phyloP scores from a whole-genome alignment of 768 basidiomycete genomes.

The Tulasnella sp. region DNA sequence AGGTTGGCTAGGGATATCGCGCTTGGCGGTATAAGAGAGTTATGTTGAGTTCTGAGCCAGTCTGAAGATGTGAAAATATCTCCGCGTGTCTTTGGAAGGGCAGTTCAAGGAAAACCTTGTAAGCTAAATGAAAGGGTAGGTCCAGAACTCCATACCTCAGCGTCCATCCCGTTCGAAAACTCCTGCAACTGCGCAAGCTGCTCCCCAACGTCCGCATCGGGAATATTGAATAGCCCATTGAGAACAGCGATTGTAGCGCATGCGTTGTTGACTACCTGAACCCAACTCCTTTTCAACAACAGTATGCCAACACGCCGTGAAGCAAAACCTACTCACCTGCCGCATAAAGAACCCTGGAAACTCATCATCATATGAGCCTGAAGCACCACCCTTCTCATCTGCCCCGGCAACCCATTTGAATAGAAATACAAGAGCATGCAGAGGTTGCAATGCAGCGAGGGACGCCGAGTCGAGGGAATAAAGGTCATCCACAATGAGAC shows the following conservation, averaged over 20 bases:
- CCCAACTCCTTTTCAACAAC: neutral
- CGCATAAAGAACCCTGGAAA: conserved; percentile 90
- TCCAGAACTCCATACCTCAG: conserved; percentile 38
- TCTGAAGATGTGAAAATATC: conserved; percentile 73
- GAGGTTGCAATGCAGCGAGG: conserved; percentile 63
- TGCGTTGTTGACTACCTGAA: conserved; percentile 83
- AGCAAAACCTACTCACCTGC: conserved; percentile 34
- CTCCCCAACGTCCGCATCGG: conserved; percentile 50
- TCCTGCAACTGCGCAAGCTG: conserved; percentile 64
- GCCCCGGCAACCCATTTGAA: conserved; percentile 79
- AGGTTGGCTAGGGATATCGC: conserved; percentile 83
- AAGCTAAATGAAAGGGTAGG: neutral
- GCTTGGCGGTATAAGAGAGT: conserved; percentile 83
- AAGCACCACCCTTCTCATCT: conserved; percentile 26
- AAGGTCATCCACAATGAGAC: conserved; percentile 78
- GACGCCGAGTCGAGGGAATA: conserved; percentile 75
- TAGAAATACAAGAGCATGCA: conserved; percentile 87
- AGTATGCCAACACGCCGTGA: neutral
- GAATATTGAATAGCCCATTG: conserved; percentile 81
- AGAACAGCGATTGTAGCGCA: conserved; percentile 94
- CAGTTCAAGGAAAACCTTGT: too few species aligned
- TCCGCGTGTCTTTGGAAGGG: conserved; percentile 49
- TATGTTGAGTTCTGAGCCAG: conserved; percentile 80
- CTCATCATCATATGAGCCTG: conserved; percentile 32
- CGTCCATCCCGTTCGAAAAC: conserved; percentile 81